Evolutionary conservation across 164 flowering plant species (phyloP), one percentile per base, ranked within the genome.

Genomic region (Malania oleifera): DNA sequence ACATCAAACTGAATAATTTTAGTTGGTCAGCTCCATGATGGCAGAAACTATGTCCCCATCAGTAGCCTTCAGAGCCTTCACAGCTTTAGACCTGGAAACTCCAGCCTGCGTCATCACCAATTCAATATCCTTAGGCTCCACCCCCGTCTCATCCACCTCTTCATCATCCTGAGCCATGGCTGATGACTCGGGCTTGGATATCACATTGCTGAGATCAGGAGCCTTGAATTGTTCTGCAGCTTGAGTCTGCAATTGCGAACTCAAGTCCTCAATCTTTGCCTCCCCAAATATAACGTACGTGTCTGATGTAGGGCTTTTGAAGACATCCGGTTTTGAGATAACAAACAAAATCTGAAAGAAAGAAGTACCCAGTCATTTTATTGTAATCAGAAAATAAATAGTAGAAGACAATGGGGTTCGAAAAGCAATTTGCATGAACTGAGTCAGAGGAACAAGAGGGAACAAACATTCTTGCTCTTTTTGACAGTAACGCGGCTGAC

Each of bases 381-480:
- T n/a, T n/a, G n/a, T n/a, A n/a, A n/a, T n/a, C n/a, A n/a, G n/a
- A n/a, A n/a, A n/a, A n/a, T n/a, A n/a, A n/a, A n/a, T n/a, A n/a
- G n/a, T n/a, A n/a, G n/a, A n/a, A n/a, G n/a, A n/a, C n/a, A n/a
- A n/a, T n/a, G n/a, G n/a, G n/a, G n/a, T n/a, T n/a, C n/a, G n/a
- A n/a, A n/a, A n/a, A n/a, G n/a, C n/a, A n/a, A n/a, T n/a, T n/a
- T n/a, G n/a, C n/a, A n/a, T n/a, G n/a, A n/a, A n/a, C n/a, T n/a
- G n/a, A n/a, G n/a, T n/a, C n/a, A n/a, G n/a, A n/a, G n/a, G n/a
- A n/a, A n/a, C n/a, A n/a, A n/a, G n/a, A n/a, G n/a, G n/a, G n/a
- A n/a, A n/a, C n/a, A n/a, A 1, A 79, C 80, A 76, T 74, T 79
- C 57, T 79, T 79, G 77, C 77, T 79, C 66, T 74, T 79, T 46